Evolutionary conservation across 768 basidiomycete genomes (phyloP), one percentile per base, ranked within the genome.

Genomic region (Mycena latifolia): DNA sequence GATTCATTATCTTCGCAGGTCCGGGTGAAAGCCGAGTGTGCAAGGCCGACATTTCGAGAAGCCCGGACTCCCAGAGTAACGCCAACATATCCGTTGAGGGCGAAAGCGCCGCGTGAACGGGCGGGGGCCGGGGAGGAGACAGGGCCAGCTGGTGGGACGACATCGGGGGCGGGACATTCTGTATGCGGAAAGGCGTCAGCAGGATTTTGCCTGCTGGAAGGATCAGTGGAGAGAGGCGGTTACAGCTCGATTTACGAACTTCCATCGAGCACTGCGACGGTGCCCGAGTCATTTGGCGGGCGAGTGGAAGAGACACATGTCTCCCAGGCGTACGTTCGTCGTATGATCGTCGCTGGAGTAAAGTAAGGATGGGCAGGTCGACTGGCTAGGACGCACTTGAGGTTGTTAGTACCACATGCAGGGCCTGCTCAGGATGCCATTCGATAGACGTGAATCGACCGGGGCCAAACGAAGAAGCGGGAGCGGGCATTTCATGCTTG

Each of bases 161-260:
- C 95, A 98, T 96, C 0, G 98, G 98, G n/a, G 98, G 98, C n/a
- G 97, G 98, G 6, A 97, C 86, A 74, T 98, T 98, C 79, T 97
- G 94, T 0, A 88, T 86, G 43, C 96, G 87, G 85, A 99, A 99
- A 18, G 98, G 93, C 2, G 97, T 99, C 43, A 99, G 81, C 4
- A 96, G 86, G 61, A 94, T 79, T 24, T 81, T 82, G 2, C 88
- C 96, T 97, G 75, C 47, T n/a, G 20, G 35, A 29, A 22, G 29
- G 11, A 20, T 52, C 51, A 55, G 57, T 47, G n/a, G 20, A 41
- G 33, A 24, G 45, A 8, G 18, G 45, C 10, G 18, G 45, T 4
- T 5, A 50, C 54, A 22, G n/a, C 15, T 31, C 18, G 45, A 53
- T 60, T n/a, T 10, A 81, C 91, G 58, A 73, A 97, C 95, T 79